phyloP scores from a whole-genome alignment of 257 asterid species.

The Solanum appendiculatum region DNA sequence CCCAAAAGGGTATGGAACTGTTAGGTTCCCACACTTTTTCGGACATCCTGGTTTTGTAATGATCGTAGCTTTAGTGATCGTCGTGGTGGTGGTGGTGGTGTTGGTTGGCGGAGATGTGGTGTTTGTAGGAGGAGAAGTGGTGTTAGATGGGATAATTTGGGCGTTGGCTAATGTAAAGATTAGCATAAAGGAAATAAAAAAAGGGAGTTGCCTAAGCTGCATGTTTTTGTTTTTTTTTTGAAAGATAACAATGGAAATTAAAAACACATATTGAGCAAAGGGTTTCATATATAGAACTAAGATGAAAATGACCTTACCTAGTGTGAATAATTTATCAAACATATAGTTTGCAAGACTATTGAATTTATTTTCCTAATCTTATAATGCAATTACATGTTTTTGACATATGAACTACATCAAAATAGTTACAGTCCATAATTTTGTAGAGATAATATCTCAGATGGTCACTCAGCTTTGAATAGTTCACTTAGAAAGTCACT shows the following conservation, averaged over 20 bases:
- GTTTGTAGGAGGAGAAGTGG: not conserved
- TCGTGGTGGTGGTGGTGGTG: not conserved
- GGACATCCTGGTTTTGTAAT: conserved; percentile 30
- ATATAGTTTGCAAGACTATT: too few species aligned
- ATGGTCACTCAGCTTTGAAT: too few species aligned
- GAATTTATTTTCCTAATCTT: not conserved
- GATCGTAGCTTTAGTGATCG: conserved; percentile 8
- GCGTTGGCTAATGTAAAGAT: conserved; percentile 13
- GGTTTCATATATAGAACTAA: not conserved
- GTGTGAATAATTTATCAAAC: not conserved
- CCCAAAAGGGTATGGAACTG: conserved; percentile 40
- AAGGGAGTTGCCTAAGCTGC: conserved; percentile 1
- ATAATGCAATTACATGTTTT: not conserved
- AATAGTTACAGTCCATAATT: too few species aligned
- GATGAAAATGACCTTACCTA: not conserved
- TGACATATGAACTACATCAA: too few species aligned
- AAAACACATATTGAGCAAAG: not conserved
- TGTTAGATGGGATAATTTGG: not conserved
- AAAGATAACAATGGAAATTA: not conserved
- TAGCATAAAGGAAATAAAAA: conserved; percentile 3
- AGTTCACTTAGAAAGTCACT: too few species aligned
- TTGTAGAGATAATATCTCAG: too few species aligned
- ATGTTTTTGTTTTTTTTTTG: not conserved
- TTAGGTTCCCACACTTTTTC: conserved; percentile 22
- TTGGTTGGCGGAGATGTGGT: not conserved